Evolutionary conservation across 805 yeast species (phyloP), one percentile per base, ranked within the genome.

Genomic region (Metschnikowia anglica): DNA sequence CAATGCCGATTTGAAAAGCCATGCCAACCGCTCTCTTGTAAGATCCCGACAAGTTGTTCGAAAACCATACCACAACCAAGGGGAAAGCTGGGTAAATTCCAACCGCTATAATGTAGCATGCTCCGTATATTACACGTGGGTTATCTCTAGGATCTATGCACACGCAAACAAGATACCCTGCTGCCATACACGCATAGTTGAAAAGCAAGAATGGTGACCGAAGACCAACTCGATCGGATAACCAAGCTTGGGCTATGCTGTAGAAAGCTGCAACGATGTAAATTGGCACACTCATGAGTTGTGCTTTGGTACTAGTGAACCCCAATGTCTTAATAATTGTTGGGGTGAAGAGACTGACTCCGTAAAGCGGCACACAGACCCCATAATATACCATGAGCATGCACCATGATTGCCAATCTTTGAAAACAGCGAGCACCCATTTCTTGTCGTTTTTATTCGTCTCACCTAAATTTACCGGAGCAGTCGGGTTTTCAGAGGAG

Each of bases 221-320:
- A 11, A 45, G 41, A 3, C 67, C 65, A n/a, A 47, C 41, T 15
- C 41, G 42, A 35, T 61, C 65, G 5, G 62, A 53, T 3, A 13
- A 12, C 20, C 47, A 54, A 4, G 63, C 65, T 24, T 58, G 63
- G 11, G 48, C 31, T 11, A 67, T 52, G 27, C 65, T 58, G 25
- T 57, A 51, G 8, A 61, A 40, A 5, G 66, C 54, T 1, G 70
- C 69, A 19, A 59, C 55, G 11, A 60, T 58, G 51, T 72, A 72
- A 25, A 69, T 60, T 5, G 77, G 77, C n/a, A 70, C 70, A 0
- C 76, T 65, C 58, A 73, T 47, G 6, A 72, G 62, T 52, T 73
- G 77, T 0, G 76, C 68, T 15, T 51, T 57, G 24, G 67, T 60
- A 20, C 61, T 60, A 34, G 68, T 55, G 52, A 70, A 72, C 1